Conservation (phyloP, 768 basidiomycete species). For the Phanerodontia chrysosporium region DNA sequence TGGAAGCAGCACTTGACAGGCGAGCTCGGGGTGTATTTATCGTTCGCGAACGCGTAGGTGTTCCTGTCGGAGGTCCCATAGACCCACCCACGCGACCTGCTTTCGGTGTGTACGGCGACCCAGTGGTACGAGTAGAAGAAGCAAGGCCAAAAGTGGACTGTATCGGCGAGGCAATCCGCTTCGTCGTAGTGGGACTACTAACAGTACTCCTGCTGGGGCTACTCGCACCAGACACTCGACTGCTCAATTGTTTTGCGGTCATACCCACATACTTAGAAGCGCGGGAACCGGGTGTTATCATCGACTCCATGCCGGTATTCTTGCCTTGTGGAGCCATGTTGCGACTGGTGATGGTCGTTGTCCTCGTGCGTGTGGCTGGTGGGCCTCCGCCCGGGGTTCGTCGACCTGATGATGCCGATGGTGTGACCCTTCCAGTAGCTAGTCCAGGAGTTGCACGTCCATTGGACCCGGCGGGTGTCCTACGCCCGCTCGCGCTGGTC, state of each 20-base stretch:
- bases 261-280: constrained; percentile 82
- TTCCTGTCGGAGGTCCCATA: constrained; percentile 38
- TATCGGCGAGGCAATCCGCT: constrained; percentile 15
- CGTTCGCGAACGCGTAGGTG: constrained; percentile 32
- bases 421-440: constrained; percentile 34
- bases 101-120: constrained; percentile 72
- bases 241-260: constrained; percentile 78
- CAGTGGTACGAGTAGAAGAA: constrained; percentile 31
- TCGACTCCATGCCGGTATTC: constrained; percentile 25
- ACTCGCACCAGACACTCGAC: constrained; percentile 29
- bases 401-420: constrained; percentile 25
- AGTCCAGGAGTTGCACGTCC: constrained; percentile 17
- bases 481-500: constrained; percentile 41
- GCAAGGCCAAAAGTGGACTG: constrained; percentile 24
- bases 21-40: constrained; percentile 56
- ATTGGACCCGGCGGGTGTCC: constrained; percentile 32
- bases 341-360: constrained; percentile 1
- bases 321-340: constrained; percentile 24
- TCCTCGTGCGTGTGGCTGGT: constrained; percentile 15
- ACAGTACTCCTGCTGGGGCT: constrained; percentile 17
- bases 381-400: constrained; percentile 18
- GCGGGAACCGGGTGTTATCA: constrained; percentile 77
- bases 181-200: constrained; percentile 18
- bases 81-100: constrained; percentile 38
- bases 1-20: constrained; percentile 68